Evolutionary conservation across 768 basidiomycete genomes (phyloP).

Genomic region (Suillus subluteus): DNA sequence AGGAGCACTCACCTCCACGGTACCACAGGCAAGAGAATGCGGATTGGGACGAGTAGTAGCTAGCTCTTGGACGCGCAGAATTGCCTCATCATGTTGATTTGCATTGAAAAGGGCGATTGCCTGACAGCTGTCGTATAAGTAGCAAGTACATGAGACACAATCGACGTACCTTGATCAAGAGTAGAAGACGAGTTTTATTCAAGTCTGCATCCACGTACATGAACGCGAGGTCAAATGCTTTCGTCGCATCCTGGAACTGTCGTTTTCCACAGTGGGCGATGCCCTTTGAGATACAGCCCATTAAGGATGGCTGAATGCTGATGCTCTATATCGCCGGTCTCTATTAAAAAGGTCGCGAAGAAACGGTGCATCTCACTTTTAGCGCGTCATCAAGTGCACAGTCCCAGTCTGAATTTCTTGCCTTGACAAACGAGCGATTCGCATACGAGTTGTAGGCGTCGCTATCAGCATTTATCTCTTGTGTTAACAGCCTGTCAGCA

Average conservation of each 20-base stretch:
- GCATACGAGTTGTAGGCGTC: not conserved
- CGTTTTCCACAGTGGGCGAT: not conserved
- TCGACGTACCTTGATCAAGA: not conserved
- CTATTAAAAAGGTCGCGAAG: not conserved
- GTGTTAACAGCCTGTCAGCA: not conserved
- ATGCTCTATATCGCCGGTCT: not conserved
- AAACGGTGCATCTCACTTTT: not conserved
- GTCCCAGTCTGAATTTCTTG: not conserved
- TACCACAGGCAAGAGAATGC: not conserved
- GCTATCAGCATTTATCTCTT: not conserved
- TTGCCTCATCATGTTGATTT: not conserved
- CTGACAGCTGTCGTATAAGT: not conserved
- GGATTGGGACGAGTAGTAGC: not conserved
- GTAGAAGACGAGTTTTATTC: not conserved
- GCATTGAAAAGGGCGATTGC: not conserved
- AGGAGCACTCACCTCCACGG: not conserved
- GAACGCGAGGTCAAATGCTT: not conserved
- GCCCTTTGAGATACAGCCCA: not conserved
- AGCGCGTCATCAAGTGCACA: not conserved
- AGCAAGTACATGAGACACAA: too few relatives aligned
- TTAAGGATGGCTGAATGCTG: not conserved
- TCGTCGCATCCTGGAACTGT: not conserved
- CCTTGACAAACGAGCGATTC: not conserved
- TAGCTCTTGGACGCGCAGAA: not conserved
- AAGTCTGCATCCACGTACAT: not conserved